Conservation (phyloP, 441 rosid genomes). For the Populus hybrid region DNA sequence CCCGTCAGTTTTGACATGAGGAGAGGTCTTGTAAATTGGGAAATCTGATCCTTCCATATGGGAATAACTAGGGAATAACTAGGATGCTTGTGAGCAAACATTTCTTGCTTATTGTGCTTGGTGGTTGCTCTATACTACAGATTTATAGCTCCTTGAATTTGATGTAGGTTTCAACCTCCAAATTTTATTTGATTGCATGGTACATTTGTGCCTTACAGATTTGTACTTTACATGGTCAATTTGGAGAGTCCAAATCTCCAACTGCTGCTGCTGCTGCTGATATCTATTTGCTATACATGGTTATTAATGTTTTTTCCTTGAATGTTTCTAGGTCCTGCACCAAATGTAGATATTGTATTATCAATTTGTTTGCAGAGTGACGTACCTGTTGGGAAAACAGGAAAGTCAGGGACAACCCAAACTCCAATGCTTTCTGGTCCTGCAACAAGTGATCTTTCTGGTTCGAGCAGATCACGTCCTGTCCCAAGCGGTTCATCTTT, state of each 20-base stretch:
- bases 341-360: conserved; percentile 72
- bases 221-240: not conserved
- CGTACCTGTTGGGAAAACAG: conserved; percentile 43
- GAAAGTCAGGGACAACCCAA: conserved; percentile 37
- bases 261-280: not conserved
- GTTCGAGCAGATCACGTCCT: conserved; percentile 59
- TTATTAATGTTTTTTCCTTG: conserved; percentile 1
- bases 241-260: not conserved
- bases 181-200: not conserved
- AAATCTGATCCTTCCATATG: not conserved
- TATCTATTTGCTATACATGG: not conserved
- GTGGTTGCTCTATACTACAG: not conserved
- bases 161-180: not conserved
- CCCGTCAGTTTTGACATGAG: not conserved
- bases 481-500: conserved; percentile 51
- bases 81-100: not conserved
- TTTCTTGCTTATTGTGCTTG: not conserved
- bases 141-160: not conserved
- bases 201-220: not conserved
- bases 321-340: conserved; percentile 61
- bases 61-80: too few relatives aligned
- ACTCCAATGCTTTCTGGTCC: conserved; percentile 38
- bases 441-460: conserved; percentile 61
- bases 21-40: not conserved
- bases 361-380: conserved; percentile 90